Conservation (phyloP, 495 filamentous ascomycete genomes). For the Xylaria cubensis region DNA sequence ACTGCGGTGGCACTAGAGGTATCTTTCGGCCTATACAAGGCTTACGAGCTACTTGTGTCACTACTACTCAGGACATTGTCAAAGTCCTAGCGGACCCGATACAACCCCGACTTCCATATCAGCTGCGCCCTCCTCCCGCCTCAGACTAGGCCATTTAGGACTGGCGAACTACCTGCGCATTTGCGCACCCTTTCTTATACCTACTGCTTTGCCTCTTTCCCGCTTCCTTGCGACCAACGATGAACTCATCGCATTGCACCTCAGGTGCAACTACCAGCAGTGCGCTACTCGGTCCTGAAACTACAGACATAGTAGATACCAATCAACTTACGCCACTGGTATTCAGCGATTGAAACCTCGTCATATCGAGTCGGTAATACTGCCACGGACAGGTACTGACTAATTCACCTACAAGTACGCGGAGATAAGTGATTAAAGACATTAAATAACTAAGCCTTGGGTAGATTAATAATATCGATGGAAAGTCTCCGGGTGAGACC, state of each 20-base stretch:
- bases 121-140: slow-evolving; percentile 40
- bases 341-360: neutral
- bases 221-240: slow-evolving; percentile 7
- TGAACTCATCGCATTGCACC: slow-evolving; percentile 20
- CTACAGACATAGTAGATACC: neutral
- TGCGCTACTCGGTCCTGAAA: slow-evolving; percentile 10
- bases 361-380: neutral
- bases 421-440: neutral
- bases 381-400: neutral
- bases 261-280: slow-evolving; percentile 4
- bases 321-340: slow-evolving; percentile 6
- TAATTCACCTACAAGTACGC: neutral
- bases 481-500: slow-evolving; percentile 10
- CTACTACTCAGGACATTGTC: slow-evolving; percentile 31
- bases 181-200: neutral
- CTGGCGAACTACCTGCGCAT: neutral
- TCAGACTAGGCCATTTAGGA: slow-evolving; percentile 35
- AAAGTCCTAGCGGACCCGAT: slow-evolving; percentile 41
- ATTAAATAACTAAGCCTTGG: slow-evolving; percentile 2
- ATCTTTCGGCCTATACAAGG: neutral
- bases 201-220: slow-evolving; percentile 24
- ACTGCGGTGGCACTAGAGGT: neutral
- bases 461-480: slow-evolving; percentile 25
- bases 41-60: slow-evolving; percentile 24
- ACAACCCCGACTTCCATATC: slow-evolving; percentile 29